Conservation (phyloP, 1,284 basidiomycete genomes). For the Serendipita sp. region DNA sequence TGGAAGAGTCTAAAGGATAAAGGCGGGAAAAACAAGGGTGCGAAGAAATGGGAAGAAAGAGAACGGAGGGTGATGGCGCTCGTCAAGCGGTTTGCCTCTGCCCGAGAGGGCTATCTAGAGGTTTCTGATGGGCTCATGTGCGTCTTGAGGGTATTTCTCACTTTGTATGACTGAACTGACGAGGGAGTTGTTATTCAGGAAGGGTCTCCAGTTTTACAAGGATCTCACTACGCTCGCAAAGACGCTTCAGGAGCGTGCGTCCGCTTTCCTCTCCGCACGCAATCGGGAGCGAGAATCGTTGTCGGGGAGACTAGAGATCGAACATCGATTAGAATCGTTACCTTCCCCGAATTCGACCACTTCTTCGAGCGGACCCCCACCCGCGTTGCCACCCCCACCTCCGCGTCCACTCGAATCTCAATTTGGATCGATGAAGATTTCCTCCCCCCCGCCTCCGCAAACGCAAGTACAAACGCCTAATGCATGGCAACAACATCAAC, state of each 20-base stretch:
- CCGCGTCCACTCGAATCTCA: conserved; percentile 32
- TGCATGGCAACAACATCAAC: background rate
- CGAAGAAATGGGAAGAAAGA: conserved; percentile 65
- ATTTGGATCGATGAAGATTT: conserved; percentile 40
- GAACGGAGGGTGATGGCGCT: conserved; percentile 66
- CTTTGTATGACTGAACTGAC: conserved; percentile 10
- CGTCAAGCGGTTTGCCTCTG: conserved; percentile 53
- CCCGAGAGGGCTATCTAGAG: conserved; percentile 75
- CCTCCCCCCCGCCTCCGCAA: conserved; percentile 15
- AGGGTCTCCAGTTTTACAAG: conserved; percentile 78
- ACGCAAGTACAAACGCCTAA: background rate
- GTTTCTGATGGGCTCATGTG: conserved; percentile 72
- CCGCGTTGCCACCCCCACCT: conserved; percentile 27
- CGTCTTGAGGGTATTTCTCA: conserved; percentile 22
- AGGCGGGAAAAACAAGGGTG: conserved; percentile 53
- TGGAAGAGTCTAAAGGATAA: conserved; percentile 51
- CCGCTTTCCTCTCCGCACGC: conserved; percentile 48
- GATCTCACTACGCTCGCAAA: conserved; percentile 60
- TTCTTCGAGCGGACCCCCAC: conserved; percentile 15
- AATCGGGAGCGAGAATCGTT: conserved; percentile 59
- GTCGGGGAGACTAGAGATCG: conserved; percentile 55
- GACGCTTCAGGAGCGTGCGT: conserved; percentile 46
- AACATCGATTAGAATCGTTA: conserved; percentile 37
- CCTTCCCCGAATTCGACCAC: conserved; percentile 14
- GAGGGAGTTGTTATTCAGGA: conserved; percentile 29